These are phyloP conservation scores for Helotiales sp. DNA, from an alignment of 2,329 filamentous ascomycete species.

Conservation along the genomic window DNA sequence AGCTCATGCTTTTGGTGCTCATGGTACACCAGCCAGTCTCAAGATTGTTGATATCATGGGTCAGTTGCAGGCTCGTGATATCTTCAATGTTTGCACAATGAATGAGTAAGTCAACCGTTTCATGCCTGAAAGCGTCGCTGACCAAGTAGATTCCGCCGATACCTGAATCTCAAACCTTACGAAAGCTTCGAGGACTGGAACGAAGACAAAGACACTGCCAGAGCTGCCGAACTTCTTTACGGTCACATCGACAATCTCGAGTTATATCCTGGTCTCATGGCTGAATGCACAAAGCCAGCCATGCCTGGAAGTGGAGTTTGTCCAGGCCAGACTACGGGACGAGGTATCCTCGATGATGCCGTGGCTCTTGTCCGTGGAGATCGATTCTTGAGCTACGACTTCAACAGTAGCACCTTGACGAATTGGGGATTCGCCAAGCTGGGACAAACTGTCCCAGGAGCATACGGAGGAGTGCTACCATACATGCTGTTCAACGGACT, in stretches of 20 bases:
- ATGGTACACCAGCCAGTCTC: slow-evolving; percentile 52
- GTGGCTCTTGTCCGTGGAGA: slow-evolving; percentile 53
- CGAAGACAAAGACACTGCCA: slow-evolving; percentile 52
- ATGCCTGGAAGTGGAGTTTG: slow-evolving; percentile 54
- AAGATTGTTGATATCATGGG: slow-evolving; percentile 55
- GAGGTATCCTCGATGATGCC: slow-evolving; percentile 54
- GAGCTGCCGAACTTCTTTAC: slow-evolving; percentile 52
- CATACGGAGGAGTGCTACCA: slow-evolving; percentile 54
- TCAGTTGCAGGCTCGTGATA: slow-evolving; percentile 50
- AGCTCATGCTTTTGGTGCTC: slow-evolving; percentile 56
- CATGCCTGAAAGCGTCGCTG: background rate
- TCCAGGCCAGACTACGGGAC: slow-evolving; percentile 50
- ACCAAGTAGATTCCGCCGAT: slow-evolving; percentile 51
- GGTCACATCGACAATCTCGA: slow-evolving; percentile 59
- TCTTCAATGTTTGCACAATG: slow-evolving; percentile 57
- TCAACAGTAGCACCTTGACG: slow-evolving; percentile 53
- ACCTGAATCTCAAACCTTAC: slow-evolving; percentile 56
- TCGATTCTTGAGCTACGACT: slow-evolving; percentile 53
- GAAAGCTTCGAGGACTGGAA: slow-evolving; percentile 58
- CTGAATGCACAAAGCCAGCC: slow-evolving; percentile 59
- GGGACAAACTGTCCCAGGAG: slow-evolving; percentile 42
- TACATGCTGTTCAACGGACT: slow-evolving; percentile 52
- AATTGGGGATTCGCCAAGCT: slow-evolving; percentile 57
- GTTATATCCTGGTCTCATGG: slow-evolving; percentile 61
- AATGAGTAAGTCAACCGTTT: slow-evolving; percentile 49